Evolutionary conservation across 352 stramenopile species (phyloP).

Genomic region (Elongisporangium undulatum): DNA sequence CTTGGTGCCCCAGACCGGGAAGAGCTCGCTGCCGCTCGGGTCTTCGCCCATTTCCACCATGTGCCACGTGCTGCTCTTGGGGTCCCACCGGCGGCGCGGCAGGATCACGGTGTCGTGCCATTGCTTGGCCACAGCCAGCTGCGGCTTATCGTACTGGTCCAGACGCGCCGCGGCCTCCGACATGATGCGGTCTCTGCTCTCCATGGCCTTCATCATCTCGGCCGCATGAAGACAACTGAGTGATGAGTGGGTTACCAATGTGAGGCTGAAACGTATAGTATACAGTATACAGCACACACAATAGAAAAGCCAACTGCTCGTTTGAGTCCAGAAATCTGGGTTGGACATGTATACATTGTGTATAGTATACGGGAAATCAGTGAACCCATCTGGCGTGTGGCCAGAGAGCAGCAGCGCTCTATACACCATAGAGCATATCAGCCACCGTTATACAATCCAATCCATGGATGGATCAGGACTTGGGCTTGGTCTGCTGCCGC

Average conservation of each 20-base stretch:
- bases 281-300: background rate
- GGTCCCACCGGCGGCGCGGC: constrained; percentile 36
- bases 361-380: background rate
- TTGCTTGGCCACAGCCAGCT: constrained; percentile 32
- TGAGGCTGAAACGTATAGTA: background rate
- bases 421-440: background rate
- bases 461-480: background rate
- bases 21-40: constrained; percentile 40
- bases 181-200: background rate
- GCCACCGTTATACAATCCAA: background rate
- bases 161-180: constrained; percentile 10
- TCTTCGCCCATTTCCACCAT: constrained; percentile 72
- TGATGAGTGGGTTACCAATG: background rate
- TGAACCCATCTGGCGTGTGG: background rate
- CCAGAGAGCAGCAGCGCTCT: background rate
- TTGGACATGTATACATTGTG: background rate
- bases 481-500: constrained; percentile 16
- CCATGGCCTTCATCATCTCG: background rate
- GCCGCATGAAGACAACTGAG: background rate
- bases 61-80: constrained; percentile 34
- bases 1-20: constrained; percentile 54
- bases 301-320: background rate
- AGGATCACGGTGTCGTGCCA: constrained; percentile 58
- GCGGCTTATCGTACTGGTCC: constrained; percentile 33
- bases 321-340: too few relatives aligned